Evolutionary conservation across 306 rosid species (phyloP).

Genomic region (Cucurbita maxima): DNA sequence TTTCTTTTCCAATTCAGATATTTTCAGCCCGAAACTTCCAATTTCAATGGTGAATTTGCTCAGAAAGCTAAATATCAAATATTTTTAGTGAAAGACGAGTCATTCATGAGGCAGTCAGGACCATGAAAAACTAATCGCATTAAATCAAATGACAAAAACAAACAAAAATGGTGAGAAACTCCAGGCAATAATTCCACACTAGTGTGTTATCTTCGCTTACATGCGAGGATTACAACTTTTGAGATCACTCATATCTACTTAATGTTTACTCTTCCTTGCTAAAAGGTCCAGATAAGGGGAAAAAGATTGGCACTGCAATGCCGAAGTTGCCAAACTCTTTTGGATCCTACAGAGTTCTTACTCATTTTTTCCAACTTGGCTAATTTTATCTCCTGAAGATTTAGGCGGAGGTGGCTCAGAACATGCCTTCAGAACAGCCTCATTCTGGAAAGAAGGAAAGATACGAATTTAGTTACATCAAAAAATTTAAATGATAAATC

Average conservation of each 20-base stretch:
- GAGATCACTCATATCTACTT: background rate
- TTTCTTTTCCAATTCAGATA: background rate
- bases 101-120: background rate
- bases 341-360: constrained; percentile 12
- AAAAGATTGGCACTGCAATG: background rate
- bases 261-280: background rate
- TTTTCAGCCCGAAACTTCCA: background rate
- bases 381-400: constrained; percentile 12
- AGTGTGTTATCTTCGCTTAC: background rate
- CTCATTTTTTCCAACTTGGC: constrained; percentile 13
- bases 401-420: constrained; percentile 43
- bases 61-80: background rate
- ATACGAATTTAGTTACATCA: background rate
- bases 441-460: constrained; percentile 37
- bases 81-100: background rate
- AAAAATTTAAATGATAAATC: background rate
- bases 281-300: background rate
- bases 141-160: background rate
- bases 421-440: constrained; percentile 79
- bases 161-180: background rate
- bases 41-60: background rate
- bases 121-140: background rate
- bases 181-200: background rate
- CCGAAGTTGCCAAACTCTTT: constrained; percentile 4
- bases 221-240: constrained; percentile 2